Evolutionary conservation across 108 stramenopile species (phyloP).

Genomic region (Cylindrotheca fusiformis): DNA sequence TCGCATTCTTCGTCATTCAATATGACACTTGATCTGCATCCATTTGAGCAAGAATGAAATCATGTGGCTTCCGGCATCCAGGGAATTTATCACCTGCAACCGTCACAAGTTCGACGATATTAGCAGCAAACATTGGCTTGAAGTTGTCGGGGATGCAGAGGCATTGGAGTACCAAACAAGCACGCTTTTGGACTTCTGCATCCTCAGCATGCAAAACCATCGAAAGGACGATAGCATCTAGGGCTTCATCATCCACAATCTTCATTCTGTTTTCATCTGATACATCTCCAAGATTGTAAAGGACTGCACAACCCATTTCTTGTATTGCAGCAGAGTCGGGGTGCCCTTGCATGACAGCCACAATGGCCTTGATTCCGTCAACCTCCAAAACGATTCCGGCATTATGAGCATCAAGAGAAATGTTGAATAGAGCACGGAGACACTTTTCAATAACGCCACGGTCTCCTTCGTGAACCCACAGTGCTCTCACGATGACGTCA

Average conservation of each 20-base stretch:
- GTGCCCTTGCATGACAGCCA: constrained; percentile 70
- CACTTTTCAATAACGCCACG: constrained; percentile 59
- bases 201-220: constrained; percentile 70
- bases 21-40: background rate
- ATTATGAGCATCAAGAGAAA: constrained; percentile 35
- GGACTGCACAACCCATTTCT: constrained; percentile 70
- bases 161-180: constrained; percentile 46
- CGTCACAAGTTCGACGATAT: constrained; percentile 49
- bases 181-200: constrained; percentile 50
- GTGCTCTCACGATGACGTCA: constrained; percentile 60
- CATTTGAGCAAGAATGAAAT: constrained; percentile 4
- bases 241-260: constrained; percentile 62
- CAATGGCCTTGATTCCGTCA: constrained; percentile 54
- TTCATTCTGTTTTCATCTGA: constrained; percentile 47
- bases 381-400: constrained; percentile 20
- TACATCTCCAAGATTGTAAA: constrained; percentile 50
- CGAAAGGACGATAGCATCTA: constrained; percentile 72
- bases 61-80: constrained; percentile 45
- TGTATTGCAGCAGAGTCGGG: constrained; percentile 51
- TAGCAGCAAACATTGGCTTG: constrained; percentile 52
- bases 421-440: constrained; percentile 51
- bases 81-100: constrained; percentile 50
- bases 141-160: constrained; percentile 53
- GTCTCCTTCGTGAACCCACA: constrained; percentile 64
- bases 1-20: no score